Evolutionary conservation across 176 grass and related monocot species (phyloP).

Genomic region (Rhynchospora tenuis): DNA sequence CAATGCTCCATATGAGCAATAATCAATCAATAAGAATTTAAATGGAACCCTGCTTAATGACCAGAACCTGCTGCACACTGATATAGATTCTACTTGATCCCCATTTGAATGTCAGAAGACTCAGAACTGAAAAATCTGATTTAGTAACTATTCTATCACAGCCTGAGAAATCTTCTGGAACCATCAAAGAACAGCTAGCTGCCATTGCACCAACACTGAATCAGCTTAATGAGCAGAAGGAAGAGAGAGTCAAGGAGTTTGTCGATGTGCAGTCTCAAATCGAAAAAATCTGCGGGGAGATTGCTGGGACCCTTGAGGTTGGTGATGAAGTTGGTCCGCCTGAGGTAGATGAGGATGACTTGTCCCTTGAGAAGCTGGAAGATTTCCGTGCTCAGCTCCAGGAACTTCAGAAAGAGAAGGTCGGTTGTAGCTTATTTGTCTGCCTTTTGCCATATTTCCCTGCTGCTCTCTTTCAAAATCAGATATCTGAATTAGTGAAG

Average conservation of each 20-base stretch:
- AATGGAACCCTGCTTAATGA: neutral
- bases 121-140: neutral
- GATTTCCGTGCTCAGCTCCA: constrained; percentile 81
- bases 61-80: neutral
- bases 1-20: neutral
- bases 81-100: neutral
- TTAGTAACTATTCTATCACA: constrained; percentile 22
- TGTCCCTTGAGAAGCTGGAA: constrained; percentile 79
- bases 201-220: constrained; percentile 81
- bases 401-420: constrained; percentile 99
- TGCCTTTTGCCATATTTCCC: neutral
- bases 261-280: constrained; percentile 73
- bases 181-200: constrained; percentile 92
- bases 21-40: neutral
- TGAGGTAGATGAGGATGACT: constrained; percentile 72
- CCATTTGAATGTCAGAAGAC: neutral
- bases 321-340: constrained; percentile 61
- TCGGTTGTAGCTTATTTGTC: constrained; percentile 24
- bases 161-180: constrained; percentile 88
- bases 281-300: constrained; percentile 85
- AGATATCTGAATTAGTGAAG: neutral
- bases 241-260: constrained; percentile 77
- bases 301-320: constrained; percentile 66
- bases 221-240: constrained; percentile 76
- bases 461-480: neutral